Conservation (phyloP, 2,329 filamentous ascomycete species). For the Ophiostoma perfectum region DNA sequence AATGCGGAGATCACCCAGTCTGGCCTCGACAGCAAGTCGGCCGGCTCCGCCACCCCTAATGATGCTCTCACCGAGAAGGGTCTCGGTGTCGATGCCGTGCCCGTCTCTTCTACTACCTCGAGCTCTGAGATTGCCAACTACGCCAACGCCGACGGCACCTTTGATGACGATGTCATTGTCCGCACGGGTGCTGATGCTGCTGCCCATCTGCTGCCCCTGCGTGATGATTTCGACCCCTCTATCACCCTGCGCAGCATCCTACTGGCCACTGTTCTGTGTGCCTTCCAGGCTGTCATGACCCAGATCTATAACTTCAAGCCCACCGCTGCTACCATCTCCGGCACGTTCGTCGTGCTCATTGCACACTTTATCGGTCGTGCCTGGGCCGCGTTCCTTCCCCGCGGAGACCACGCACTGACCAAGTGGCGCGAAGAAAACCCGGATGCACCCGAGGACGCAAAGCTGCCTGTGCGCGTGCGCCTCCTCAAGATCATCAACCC, state of each 20-base stretch:
- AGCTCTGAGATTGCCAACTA: slow-evolving; percentile 22
- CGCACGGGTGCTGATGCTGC: slow-evolving; percentile 49
- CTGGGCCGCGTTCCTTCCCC: slow-evolving; percentile 45
- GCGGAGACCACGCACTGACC: slow-evolving; percentile 46
- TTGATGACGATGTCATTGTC: slow-evolving; percentile 41
- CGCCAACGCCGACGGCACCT: slow-evolving; percentile 32
- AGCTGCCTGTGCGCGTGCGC: slow-evolving; percentile 39
- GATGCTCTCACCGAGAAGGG: slow-evolving; percentile 1
- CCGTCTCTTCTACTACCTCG: background rate
- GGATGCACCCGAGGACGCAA: slow-evolving; percentile 36
- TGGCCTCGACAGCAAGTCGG: background rate
- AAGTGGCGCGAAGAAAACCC: slow-evolving; percentile 39
- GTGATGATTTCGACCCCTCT: slow-evolving; percentile 48
- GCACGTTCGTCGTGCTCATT: slow-evolving; percentile 54
- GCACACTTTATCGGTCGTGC: slow-evolving; percentile 50
- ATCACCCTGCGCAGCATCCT: slow-evolving; percentile 51
- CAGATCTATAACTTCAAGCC: slow-evolving; percentile 48
- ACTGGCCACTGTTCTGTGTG: slow-evolving; percentile 44
- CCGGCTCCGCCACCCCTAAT: background rate
- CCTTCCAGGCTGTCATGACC: slow-evolving; percentile 51
- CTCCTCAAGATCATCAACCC: slow-evolving; percentile 44
- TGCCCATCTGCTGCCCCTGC: slow-evolving; percentile 43
- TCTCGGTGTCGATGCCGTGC: background rate
- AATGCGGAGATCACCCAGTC: background rate
- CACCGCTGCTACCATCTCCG: slow-evolving; percentile 43